Percentiles rank a stretch among this genome's conserved stretches.
Evolutionary conservation across 306 rosid genomes (phyloP).

Genomic region (Vigna trinervia): DNA sequence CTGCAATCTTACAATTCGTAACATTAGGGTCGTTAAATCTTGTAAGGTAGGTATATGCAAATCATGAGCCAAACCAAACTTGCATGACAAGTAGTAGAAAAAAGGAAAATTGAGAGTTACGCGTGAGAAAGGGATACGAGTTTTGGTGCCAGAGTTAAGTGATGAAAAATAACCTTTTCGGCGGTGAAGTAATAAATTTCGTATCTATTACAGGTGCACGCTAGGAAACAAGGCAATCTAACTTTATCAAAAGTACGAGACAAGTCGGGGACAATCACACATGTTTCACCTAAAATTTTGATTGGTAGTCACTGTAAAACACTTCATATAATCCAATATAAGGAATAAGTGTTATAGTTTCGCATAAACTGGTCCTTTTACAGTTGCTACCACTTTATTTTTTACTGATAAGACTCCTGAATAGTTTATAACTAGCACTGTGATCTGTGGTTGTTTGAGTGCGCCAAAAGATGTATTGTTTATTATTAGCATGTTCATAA

Average conservation of each 20-base stretch:
- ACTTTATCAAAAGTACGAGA: constrained; percentile 45
- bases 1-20: constrained; percentile 6
- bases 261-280: constrained; percentile 47
- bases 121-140: constrained; percentile 12
- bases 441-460: neutral
- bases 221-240: constrained; percentile 46
- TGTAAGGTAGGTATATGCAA: constrained; percentile 32
- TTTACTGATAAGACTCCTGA: neutral
- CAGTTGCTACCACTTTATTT: constrained; percentile 13
- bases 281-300: constrained; percentile 48
- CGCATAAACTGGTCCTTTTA: constrained; percentile 4
- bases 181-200: constrained; percentile 40
- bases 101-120: constrained; percentile 19
- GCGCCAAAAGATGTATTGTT: neutral
- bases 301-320: constrained; percentile 10
- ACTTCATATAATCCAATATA: constrained; percentile 25
- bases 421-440: neutral
- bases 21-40: constrained; percentile 3
- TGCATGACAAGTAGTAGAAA: neutral
- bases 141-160: constrained; percentile 32
- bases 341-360: constrained; percentile 24
- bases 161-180: constrained; percentile 30
- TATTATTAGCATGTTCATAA: neutral
- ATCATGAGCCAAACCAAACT: constrained; percentile 20
- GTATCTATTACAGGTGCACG: constrained; percentile 40